These are phyloP conservation scores for Diaporthe amygdali DNA, from an alignment of 2,329 filamentous ascomycete genomes.

Conservation along the genomic window DNA sequence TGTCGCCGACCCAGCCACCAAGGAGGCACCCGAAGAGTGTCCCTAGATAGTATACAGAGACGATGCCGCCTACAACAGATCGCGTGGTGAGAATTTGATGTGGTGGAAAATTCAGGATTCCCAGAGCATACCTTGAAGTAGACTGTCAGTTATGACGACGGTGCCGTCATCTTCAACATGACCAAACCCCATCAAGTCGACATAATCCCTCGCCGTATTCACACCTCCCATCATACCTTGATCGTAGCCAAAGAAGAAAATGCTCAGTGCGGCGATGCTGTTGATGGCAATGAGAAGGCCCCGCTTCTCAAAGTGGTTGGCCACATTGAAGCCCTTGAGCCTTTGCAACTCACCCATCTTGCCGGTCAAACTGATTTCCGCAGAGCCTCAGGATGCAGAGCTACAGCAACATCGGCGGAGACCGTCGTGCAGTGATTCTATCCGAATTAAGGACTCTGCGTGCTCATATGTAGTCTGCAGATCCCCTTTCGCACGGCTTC, in stretches of 20 bases:
- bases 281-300: slow-evolving; percentile 66
- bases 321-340: slow-evolving; percentile 39
- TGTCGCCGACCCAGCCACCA: slow-evolving; percentile 69
- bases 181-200: slow-evolving; percentile 68
- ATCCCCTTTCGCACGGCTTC: not conserved
- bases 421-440: not conserved
- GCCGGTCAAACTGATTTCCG: not conserved
- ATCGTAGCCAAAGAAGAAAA: slow-evolving; percentile 71
- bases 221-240: slow-evolving; percentile 68
- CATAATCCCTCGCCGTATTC: slow-evolving; percentile 69
- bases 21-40: slow-evolving; percentile 68
- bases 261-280: slow-evolving; percentile 66
- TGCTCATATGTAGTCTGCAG: not conserved
- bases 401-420: too few relatives aligned
- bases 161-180: slow-evolving; percentile 52
- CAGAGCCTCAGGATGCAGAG: not conserved
- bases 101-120: not conserved
- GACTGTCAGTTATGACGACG: slow-evolving; percentile 61
- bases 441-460: not conserved
- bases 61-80: slow-evolving; percentile 56
- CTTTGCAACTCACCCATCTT: slow-evolving; percentile 22
- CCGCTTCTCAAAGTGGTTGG: slow-evolving; percentile 59
- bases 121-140: slow-evolving; percentile 50
- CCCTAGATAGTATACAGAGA: slow-evolving; percentile 59
- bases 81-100: not conserved